Percentiles rank a stretch among this genome's conserved stretches.
phyloP scores from a whole-genome alignment of 352 stramenopile species.

The Phytopythium ostracodes region DNA sequence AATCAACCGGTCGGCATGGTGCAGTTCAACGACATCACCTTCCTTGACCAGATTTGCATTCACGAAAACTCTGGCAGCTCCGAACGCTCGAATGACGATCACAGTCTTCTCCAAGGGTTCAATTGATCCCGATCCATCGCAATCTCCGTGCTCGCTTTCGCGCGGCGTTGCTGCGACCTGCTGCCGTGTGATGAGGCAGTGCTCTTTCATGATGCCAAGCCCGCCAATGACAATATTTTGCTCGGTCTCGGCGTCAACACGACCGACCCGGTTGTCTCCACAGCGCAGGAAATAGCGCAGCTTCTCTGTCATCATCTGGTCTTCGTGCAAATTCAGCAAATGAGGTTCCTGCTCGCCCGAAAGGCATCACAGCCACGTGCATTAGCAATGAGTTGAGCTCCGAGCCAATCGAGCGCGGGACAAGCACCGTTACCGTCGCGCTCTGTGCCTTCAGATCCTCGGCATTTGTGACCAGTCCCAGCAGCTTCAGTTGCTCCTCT shows the following conservation, averaged over 20 bases:
- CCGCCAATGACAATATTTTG: slow-evolving; percentile 79
- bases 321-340: slow-evolving; percentile 85
- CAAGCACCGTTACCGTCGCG: slow-evolving; percentile 26
- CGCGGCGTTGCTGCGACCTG: not conserved
- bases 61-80: slow-evolving; percentile 58
- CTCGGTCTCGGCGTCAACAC: slow-evolving; percentile 53
- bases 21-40: slow-evolving; percentile 26
- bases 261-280: slow-evolving; percentile 58
- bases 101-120: not conserved
- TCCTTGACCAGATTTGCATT: slow-evolving; percentile 57
- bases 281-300: slow-evolving; percentile 72
- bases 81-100: slow-evolving; percentile 4
- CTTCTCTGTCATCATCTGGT: slow-evolving; percentile 83
- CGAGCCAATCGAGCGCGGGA: not conserved
- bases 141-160: not conserved
- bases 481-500: slow-evolving; percentile 71
- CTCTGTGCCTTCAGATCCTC: slow-evolving; percentile 56
- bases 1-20: slow-evolving; percentile 68
- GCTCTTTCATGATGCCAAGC: slow-evolving; percentile 74
- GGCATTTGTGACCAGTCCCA: slow-evolving; percentile 54
- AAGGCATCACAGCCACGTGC: not conserved
- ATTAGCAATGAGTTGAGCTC: not conserved
- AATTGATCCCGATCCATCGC: not conserved
- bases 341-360: slow-evolving; percentile 45
- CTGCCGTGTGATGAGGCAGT: slow-evolving; percentile 44